A percentile compares a stretch with the other conserved stretches of the same genome.
phyloP scores from a whole-genome alignment of 768 basidiomycete genomes.

The Sporobolomyces phaffii region DNA sequence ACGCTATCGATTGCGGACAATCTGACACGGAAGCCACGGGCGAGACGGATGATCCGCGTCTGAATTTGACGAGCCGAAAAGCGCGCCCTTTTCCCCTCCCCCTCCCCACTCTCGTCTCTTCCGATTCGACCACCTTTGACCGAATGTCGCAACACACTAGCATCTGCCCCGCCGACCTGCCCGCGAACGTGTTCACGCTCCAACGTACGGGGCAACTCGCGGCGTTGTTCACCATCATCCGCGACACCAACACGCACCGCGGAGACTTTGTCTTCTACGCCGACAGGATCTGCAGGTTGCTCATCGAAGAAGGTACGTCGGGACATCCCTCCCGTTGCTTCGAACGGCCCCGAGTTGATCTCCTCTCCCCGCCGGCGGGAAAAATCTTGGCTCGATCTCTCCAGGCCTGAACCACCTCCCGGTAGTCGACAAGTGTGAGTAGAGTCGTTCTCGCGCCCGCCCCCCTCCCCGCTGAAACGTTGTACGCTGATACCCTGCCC shows the following conservation, averaged over 20 bases:
- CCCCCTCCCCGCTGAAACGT: too few species aligned
- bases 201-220: slow-evolving; percentile 88
- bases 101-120: too few species aligned
- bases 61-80: too few species aligned
- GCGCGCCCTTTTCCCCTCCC: too few species aligned
- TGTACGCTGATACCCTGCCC: too few species aligned
- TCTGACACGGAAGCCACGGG: too few species aligned
- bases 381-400: slow-evolving; percentile 38
- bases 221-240: slow-evolving; percentile 60
- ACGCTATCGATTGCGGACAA: too few species aligned
- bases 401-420: slow-evolving; percentile 83
- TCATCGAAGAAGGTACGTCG: slow-evolving; percentile 51
- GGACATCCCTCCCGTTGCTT: background rate
- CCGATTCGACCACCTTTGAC: background rate
- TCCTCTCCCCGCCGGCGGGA: background rate
- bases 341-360: background rate
- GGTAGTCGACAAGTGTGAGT: slow-evolving; percentile 60
- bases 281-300: slow-evolving; percentile 66
- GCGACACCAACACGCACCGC: slow-evolving; percentile 71
- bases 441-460: background rate
- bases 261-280: slow-evolving; percentile 97
- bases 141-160: background rate
- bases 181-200: slow-evolving; percentile 79
- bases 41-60: too few species aligned
- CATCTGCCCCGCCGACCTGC: slow-evolving; percentile 48